Evolutionary conservation across 208 protist species (phyloP), one percentile per base, ranked within the genome.

Genomic region (Borovskyia barvae): DNA sequence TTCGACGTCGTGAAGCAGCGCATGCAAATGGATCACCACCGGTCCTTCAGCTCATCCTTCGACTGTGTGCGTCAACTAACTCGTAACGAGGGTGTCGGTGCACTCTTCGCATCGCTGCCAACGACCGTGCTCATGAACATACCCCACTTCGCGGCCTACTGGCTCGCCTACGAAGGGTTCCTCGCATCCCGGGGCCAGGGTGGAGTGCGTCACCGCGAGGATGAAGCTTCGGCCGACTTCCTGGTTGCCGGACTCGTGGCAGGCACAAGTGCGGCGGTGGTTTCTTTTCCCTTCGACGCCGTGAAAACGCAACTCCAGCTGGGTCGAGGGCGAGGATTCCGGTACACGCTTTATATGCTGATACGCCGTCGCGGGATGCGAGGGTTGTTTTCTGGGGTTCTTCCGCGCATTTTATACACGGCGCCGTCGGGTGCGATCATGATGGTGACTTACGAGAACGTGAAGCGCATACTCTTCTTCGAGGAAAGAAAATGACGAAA

Each of bases 1-100:
- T 96, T 97, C 61, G 95, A 98, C 60, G 93, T 96, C 7, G 69
- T 98, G 8, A 98, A 98, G 71, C 95, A 98, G 69, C 82, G 91
- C 5, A 93, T 97, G 90, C 91, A 97, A 56, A 87, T 98, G 73
- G 81, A 94, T 42, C 57, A 64, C 17, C 28, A 40, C 1, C 72
- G 79, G 26, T 50, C 41, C 48, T 97, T 87, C 59, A 35, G 28
- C 9, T 79, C 28, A 30, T 85, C 86, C 1, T 14, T 81, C 1
- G 59, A 82, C 12, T 97, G 91, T 49, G 67, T 59, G 0, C 40
- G 26, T 33, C 32, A 49, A 20, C 57, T 95, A 25, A 20, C 82
- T n/a, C 41, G 36, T 5, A 69, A 55, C 22, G 88, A 95, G 35
- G 93, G 90, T 0, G 15, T 81, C 20, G 46, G 58, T 2, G 72